These are phyloP conservation scores for Pholiota molesta DNA, from an alignment of 768 basidiomycete genomes.

Conservation along the genomic window DNA sequence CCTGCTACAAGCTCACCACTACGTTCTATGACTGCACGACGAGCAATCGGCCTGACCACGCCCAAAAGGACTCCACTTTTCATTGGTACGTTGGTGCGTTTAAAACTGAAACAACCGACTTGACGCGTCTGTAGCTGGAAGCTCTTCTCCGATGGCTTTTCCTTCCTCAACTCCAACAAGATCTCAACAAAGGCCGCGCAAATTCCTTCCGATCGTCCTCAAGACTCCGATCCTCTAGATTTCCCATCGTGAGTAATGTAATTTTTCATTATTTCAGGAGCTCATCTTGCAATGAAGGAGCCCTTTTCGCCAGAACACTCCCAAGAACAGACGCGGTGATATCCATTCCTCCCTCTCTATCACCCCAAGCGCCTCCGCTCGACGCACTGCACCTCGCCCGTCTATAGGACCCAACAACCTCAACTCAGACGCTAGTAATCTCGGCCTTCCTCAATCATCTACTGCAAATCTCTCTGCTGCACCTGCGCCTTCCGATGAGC, in stretches of 20 bases:
- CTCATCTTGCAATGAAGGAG: conserved; percentile 38
- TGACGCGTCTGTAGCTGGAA: conserved; percentile 42
- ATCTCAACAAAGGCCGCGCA: conserved; percentile 40
- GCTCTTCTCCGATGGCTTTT: conserved; percentile 66
- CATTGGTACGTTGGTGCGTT: conserved; percentile 38
- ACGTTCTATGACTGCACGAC: conserved; percentile 47
- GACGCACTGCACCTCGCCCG: conserved; percentile 40
- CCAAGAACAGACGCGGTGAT: conserved; percentile 81
- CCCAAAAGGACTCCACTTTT: conserved; percentile 59
- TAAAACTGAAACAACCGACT: background rate
- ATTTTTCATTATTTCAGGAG: background rate
- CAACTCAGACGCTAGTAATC: conserved; percentile 60
- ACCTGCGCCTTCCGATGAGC: conserved; percentile 65
- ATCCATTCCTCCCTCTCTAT: conserved; percentile 82
- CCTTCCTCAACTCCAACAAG: conserved; percentile 66
- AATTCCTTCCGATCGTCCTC: conserved; percentile 38
- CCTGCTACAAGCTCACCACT: conserved; percentile 51
- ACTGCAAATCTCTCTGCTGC: conserved; percentile 59
- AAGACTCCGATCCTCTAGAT: conserved; percentile 67
- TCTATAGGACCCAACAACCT: conserved; percentile 43
- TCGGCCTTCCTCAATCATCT: conserved; percentile 59
- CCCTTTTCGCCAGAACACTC: conserved; percentile 57
- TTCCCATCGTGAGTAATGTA: conserved; percentile 62
- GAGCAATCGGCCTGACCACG: conserved; percentile 58
- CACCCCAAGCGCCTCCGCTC: conserved; percentile 48